Base-by-base conservation (phyloP, 1,284 basidiomycete species). In the Stereum hirsutum region DNA sequence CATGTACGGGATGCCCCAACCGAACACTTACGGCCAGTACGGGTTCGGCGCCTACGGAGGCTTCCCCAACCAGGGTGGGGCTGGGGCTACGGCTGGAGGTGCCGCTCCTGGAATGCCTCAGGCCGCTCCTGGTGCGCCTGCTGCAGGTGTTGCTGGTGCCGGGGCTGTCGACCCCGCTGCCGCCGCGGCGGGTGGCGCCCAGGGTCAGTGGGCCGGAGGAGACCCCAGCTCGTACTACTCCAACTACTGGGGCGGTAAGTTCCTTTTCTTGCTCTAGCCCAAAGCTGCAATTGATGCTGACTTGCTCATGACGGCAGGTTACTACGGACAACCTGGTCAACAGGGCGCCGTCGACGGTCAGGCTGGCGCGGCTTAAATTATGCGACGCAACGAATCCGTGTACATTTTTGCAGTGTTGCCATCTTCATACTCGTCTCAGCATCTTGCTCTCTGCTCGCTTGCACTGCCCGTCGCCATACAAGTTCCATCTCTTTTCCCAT, bases 1-100 rank as follows among this genome's bases (percentile, higher is more conserved):
- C 30, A 85, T 89, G 82, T 90, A 90, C 57, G 82, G 85, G 49
- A 85, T 90, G 75, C 87, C 87, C 5, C 84, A 88, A 57, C 80
- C 86, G 15, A 79, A 73, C 53, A 70, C 75, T 4, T 90, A 89
- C 49, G 83, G 79, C 33, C 84, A 88, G 56, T 89, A 89, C 52
- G 81, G 81, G 34, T 89, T 85, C 55, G 73, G 74, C 52, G 79
- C 70, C 25, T 89, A 88, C 54, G 69, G 73, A 30, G 80, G 78
- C n/a, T 82, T 81, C 67, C 77, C 81, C 41, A 75, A 70, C 34
- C 32, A 35, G 14, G 41, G 32, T 35, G 41, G 26, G 24, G 28
- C 36, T 54, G 69, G 73, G 28, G 80, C 77, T 12, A 82, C 81
- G 66, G 75, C 80, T 40, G 75, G 70, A 34, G 67, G 71, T 47